Percentiles rank a stretch among this genome's conserved stretches.
These are phyloP conservation scores for Verticillium klebahnii DNA, from an alignment of 2,329 filamentous ascomycete genomes.

Conservation along the genomic window DNA sequence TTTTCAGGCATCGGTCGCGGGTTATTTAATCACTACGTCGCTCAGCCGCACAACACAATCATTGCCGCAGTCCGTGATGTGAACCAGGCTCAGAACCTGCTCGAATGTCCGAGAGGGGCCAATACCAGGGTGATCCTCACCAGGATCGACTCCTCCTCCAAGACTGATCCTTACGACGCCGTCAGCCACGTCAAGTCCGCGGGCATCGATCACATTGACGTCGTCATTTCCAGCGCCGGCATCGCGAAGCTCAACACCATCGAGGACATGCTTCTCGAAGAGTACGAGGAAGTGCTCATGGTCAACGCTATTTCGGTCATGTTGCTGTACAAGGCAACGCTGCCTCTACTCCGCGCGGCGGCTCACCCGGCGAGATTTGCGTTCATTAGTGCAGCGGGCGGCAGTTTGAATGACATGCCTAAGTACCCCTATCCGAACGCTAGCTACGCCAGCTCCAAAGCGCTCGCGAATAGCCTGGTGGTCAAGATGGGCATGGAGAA, in stretches of 20 bases:
- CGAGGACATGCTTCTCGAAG: slow-evolving; percentile 16
- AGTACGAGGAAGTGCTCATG: slow-evolving; percentile 11
- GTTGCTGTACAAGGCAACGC: slow-evolving; percentile 38
- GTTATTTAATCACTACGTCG: slow-evolving; percentile 28
- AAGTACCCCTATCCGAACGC: slow-evolving; percentile 18
- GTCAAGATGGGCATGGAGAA: slow-evolving; percentile 2
- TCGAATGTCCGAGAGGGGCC: slow-evolving; percentile 16
- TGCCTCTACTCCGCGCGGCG: slow-evolving; percentile 25
- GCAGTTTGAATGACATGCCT: not conserved
- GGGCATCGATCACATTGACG: slow-evolving; percentile 37
- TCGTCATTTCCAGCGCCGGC: slow-evolving; percentile 49
- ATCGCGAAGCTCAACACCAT: slow-evolving; percentile 23
- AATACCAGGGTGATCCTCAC: slow-evolving; percentile 33
- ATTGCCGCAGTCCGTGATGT: slow-evolving; percentile 32
- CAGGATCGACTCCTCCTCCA: slow-evolving; percentile 32
- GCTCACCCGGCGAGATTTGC: not conserved
- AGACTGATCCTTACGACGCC: slow-evolving; percentile 26
- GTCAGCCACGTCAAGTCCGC: slow-evolving; percentile 22
- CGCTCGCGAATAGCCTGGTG: slow-evolving; percentile 20
- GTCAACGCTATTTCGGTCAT: slow-evolving; percentile 25
- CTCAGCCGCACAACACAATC: slow-evolving; percentile 50
- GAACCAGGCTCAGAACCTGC: slow-evolving; percentile 20
- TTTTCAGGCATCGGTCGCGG: slow-evolving; percentile 26
- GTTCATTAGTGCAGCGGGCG: not conserved
- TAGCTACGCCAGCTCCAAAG: slow-evolving; percentile 39